Evolutionary conservation across 208 protist species (phyloP), one percentile per base, ranked within the genome.

Genomic region (Leptomonas pyrrhocoris): DNA sequence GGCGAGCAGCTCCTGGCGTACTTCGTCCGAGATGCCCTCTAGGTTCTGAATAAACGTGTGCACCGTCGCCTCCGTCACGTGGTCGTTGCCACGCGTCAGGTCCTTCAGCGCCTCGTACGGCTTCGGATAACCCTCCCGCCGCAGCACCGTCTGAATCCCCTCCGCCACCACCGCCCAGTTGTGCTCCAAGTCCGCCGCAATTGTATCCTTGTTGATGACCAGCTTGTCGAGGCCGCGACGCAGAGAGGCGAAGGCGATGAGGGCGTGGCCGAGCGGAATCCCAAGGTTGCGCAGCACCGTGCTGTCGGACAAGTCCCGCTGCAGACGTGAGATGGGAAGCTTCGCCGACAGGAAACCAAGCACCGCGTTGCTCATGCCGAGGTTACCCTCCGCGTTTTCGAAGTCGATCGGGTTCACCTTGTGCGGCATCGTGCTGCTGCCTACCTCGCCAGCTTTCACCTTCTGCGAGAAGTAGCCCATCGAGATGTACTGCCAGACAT

Each of bases 391-490:
- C 0, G 96, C 95, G 69, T 99, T 99, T 68, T 99, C 97, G 87
- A 99, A 99, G 83, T 99, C 97, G 63, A 99, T 98, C 36, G 97
- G 97, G 81, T 99, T 99, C 53, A 98, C 94, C 82, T 99, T 99
- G 76, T 99, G 97, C 30, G 97, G 97, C 97, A 99, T 99, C 13
- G 97, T 92, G 55, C 95, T 98, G 68, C 92, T 98, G 28, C 97
- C 97, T 31, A 99, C 90, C 69, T 99, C 97, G 21, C 89, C 93
- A 25, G 77, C 84, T 58, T 96, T 86, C 18, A 96, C 83, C 72
- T 89, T 93, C 73, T 98, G 97, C 38, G 87, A 77, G 79, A 99
- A 99, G 80, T 98, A 98, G 25, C 94, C 93, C 60, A 97, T 71
- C 6, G 94, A 95, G 25, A 99, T 96, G 83, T 99, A 99, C 40